Evolutionary conservation across 208 protist genomes (phyloP).

Genomic region (Strigomonas oncopelti): DNA sequence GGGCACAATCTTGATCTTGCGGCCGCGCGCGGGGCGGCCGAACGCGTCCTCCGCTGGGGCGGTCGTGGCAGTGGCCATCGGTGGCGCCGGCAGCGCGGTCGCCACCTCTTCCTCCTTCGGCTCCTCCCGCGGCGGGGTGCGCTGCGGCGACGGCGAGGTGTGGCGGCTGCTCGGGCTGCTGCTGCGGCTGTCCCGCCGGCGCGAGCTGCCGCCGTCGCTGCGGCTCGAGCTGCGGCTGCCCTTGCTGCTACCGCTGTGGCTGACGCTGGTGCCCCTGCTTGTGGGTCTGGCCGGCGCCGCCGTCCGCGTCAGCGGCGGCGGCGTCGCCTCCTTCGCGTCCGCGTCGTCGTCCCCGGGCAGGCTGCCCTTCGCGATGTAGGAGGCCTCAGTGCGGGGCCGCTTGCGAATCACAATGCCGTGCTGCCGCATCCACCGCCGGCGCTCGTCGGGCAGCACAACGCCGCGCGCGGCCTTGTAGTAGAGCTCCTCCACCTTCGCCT

Average conservation of each 20-base stretch:
- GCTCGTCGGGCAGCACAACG: conserved; percentile 68
- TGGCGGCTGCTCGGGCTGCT: too few relatives aligned
- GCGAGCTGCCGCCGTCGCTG: neutral
- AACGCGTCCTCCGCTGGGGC: neutral
- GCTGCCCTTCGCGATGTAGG: conserved; percentile 43
- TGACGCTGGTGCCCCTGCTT: neutral
- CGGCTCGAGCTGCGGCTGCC: neutral
- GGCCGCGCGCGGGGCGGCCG: conserved; percentile 9
- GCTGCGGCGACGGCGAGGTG: too few relatives aligned
- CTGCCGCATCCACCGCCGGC: conserved; percentile 75
- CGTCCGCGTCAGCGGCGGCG: neutral
- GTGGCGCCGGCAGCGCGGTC: neutral
- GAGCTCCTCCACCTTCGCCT: conserved; percentile 81
- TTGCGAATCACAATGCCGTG: conserved; percentile 76
- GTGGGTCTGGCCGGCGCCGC: neutral
- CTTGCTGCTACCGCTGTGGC: neutral
- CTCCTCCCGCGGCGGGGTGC: neutral
- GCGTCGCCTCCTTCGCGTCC: neutral
- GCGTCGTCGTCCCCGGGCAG: conserved; percentile 20
- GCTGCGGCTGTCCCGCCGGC: neutral
- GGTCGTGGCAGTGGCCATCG: neutral
- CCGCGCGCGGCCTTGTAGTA: conserved; percentile 83
- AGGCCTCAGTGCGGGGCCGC: conserved; percentile 47
- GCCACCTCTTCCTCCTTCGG: neutral
- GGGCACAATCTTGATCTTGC: conserved; percentile 39